Base-by-base conservation (phyloP, 2,329 filamentous ascomycete species). In the Arachnomyces sp. region DNA sequence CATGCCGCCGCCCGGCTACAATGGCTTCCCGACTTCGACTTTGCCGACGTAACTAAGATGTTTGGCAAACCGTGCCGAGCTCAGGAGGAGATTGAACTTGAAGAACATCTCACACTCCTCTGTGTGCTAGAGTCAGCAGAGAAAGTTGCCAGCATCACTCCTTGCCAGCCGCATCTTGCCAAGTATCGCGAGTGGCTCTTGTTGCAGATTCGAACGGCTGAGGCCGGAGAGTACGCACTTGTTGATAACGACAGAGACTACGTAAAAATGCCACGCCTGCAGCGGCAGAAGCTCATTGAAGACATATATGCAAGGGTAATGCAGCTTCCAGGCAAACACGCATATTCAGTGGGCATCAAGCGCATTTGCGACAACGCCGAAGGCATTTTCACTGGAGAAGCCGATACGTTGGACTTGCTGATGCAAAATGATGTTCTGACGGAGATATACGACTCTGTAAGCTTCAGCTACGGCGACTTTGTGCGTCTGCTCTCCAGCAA, bases 21-120 rank as follows among this genome's bases (percentile, higher is more conserved):
- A 25, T 46, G 44, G 44, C 31, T 35, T 29, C 15, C 25, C 13
- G 32, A 44, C 16, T 3, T 44, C 13, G 33, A 44, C 17, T 35
- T 44, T 9, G 4, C 44, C 8, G 12, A 39, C 12, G 28, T 38
- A 4, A 16, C 31, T 5, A 14, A 35, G 16, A 28, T 45, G n/a
- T 34, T 45, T 28, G 31, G 25, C 4, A 28, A 40, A 4, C 21
- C 18, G 14, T 37, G 30, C 40, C 34, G 25, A 21, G 25, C 33
- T 15, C 44, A 17, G 8, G 29, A 17, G 8, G 29, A 21, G 7
- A 29, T 36, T 8, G 16, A 15, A 16, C 9, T 42, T 4, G 12
- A 38, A 4, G 42, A 42, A 12, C 32, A 25, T n/a, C 29, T 44
- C 7, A 30, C 21, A 13, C 14, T 44, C 7, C 15, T 28, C 30